Evolutionary conservation across 441 rosid genomes (phyloP), one percentile per base, ranked within the genome.

Genomic region (Heliophila coronopifolia): DNA sequence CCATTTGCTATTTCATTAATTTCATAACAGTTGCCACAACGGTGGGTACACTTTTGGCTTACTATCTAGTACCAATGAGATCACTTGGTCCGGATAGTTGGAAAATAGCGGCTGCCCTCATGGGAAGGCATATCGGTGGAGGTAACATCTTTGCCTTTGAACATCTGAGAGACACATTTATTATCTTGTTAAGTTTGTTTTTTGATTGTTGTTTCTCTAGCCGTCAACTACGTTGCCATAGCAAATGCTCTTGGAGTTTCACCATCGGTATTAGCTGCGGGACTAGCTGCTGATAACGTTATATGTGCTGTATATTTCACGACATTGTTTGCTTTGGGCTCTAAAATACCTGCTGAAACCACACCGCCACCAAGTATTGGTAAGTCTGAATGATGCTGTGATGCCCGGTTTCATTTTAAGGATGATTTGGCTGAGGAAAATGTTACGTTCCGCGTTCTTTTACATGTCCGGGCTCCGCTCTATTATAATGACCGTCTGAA

Each of bases 51-150:
- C 53, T 50, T 38, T 41, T 86, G 63, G 95, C 95, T 0, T 86
- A 63, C 70, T 56, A 71, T 53, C 37, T 84, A 53, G 94, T 90
- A 65, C 98, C 95, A 18, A 86, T 84, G 95, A 70, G 58, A 66
- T 66, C 94, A 31, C 89, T 84, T 59, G 97, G 95, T 46, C 70
- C 67, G 14, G 89, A 84, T 71, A 75, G 84, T 66, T 90, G 97
- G 94, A 83, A 81, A 73, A 80, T 90, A 50, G 95, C 89, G n/a
- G 95, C 95, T 63, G 95, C 95, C 24, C 94, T 90, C 32, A 86
- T 83, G 97, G 93, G 87, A 24, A 80, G 89, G 61, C 84, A 90
- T 57, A 90, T 86, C 26, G 94, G 97, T 28, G 94, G 97, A 81
- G 88, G 94, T 83, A 73, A 46, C 32, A 12, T 6, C 10, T 10